Evolutionary conservation across 1,139 yeast species (phyloP).

Genomic region (Scheffersomyces segobiensis): DNA sequence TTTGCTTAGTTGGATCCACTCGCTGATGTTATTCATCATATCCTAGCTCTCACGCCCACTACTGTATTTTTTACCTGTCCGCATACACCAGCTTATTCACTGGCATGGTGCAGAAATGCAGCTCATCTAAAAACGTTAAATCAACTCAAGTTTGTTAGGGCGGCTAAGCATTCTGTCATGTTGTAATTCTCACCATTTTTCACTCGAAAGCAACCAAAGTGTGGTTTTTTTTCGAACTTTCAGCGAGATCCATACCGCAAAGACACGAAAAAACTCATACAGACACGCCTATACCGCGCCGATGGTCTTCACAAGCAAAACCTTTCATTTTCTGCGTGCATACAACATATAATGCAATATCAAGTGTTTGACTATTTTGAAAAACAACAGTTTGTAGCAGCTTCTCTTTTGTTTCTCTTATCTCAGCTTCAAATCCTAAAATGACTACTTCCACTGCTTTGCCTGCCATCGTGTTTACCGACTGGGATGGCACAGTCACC

Average conservation of each 20-base stretch:
- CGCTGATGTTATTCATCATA: background rate
- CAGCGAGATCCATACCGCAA: too few species aligned
- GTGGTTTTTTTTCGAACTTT: too few species aligned
- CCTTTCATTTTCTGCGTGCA: background rate
- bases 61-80: background rate
- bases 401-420: background rate
- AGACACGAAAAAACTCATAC: too few species aligned
- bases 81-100: background rate
- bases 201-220: background rate
- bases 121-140: background rate
- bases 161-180: background rate
- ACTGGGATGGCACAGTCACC: conserved; percentile 97
- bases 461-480: conserved; percentile 85
- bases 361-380: background rate
- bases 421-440: background rate
- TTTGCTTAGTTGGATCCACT: background rate
- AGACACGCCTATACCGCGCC: background rate
- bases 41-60: background rate
- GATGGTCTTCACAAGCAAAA: background rate
- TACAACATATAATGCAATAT: background rate
- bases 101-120: background rate
- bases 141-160: background rate
- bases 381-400: background rate
- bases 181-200: background rate
- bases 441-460: conserved; percentile 12